Conservation (phyloP, 805 yeast species). For the Ogataea pignaliae region DNA sequence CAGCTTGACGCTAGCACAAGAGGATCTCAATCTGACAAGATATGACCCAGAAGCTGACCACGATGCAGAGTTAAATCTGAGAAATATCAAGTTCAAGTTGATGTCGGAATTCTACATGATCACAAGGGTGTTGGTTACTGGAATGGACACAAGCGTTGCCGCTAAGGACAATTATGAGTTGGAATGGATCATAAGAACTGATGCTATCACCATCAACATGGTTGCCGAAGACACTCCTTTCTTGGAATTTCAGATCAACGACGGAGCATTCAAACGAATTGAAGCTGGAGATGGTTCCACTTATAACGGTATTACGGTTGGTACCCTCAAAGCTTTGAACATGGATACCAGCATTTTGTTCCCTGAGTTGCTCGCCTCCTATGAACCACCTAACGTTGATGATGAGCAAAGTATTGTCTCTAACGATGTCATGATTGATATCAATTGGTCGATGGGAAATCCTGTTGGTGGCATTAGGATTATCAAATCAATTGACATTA, state of each 20-base stretch:
- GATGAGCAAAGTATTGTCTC: slow-evolving; percentile 11
- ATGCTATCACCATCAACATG: slow-evolving; percentile 67
- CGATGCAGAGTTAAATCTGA: slow-evolving; percentile 31
- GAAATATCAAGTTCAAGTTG: slow-evolving; percentile 32
- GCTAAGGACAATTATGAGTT: slow-evolving; percentile 28
- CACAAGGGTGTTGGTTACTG: slow-evolving; percentile 34
- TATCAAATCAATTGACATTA: slow-evolving; percentile 57
- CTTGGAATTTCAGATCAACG: slow-evolving; percentile 63
- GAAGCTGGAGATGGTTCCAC: slow-evolving; percentile 67
- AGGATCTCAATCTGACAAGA: slow-evolving; percentile 41
- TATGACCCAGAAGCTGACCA: slow-evolving; percentile 33
- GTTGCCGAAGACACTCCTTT: slow-evolving; percentile 59
- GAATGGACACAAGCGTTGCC: slow-evolving; percentile 11
- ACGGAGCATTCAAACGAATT: slow-evolving; percentile 54
- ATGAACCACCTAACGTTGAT: slow-evolving; percentile 4
- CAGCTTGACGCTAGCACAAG: slow-evolving; percentile 5
- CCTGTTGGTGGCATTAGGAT: slow-evolving; percentile 93
- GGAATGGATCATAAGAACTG: slow-evolving; percentile 63
- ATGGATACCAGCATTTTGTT: slow-evolving; percentile 51
- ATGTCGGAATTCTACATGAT: slow-evolving; percentile 40
- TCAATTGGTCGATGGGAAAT: slow-evolving; percentile 73
- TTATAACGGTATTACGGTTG: slow-evolving; percentile 52
- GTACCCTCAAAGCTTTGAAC: slow-evolving; percentile 66
- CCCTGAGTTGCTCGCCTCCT: slow-evolving; percentile 68
- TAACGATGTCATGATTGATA: slow-evolving; percentile 33